These are phyloP conservation scores for Quercus parvula DNA, from an alignment of 306 rosid genomes.

Conservation along the genomic window DNA sequence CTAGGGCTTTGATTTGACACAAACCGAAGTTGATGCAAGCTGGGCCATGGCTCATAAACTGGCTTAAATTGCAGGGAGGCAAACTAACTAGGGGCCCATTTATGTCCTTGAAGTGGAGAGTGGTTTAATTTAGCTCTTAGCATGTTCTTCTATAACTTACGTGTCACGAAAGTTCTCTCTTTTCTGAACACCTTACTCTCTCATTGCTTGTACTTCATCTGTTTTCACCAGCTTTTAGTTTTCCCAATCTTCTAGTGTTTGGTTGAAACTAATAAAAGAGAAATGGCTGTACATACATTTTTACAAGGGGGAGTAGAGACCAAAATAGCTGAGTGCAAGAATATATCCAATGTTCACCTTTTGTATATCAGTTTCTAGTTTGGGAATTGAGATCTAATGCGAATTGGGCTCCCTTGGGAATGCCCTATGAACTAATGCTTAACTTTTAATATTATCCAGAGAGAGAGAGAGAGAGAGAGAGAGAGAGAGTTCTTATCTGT, in stretches of 20 bases:
- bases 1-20: constrained; percentile 11
- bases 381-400: no score
- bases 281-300: no score
- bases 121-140: not conserved
- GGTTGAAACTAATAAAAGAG: not conserved
- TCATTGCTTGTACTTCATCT: not conserved
- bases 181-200: not conserved
- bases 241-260: not conserved
- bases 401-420: no score
- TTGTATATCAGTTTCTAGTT: no score
- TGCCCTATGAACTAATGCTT: no score
- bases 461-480: no score
- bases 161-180: not conserved
- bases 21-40: not conserved
- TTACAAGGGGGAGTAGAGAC: no score
- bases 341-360: no score
- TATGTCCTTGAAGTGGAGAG: not conserved
- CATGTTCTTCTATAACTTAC: not conserved
- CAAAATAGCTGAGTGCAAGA: no score
- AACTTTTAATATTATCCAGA: no score
- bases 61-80: not conserved
- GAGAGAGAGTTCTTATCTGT: no score
- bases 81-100: constrained; percentile 5
- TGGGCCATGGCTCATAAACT: constrained; percentile 9
- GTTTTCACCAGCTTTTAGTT: not conserved